A percentile compares a stretch with the other conserved stretches of the same genome.
phyloP scores from a whole-genome alignment of 345 rosid species.

The Heritiera littoralis region DNA sequence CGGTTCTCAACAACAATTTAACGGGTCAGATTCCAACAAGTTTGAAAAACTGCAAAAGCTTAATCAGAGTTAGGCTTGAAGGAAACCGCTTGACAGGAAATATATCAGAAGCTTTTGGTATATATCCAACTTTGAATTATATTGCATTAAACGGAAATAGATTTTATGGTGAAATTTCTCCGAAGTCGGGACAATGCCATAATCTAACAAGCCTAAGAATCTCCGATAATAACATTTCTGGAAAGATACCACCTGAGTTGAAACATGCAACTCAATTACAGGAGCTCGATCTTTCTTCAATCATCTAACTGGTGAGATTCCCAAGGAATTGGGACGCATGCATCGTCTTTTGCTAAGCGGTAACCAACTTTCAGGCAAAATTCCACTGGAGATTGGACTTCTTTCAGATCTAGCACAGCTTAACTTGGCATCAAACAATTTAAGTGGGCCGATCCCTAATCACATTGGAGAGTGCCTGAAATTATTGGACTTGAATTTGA shows the following conservation, averaged over 20 bases:
- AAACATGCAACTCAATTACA: slow-evolving; percentile 11
- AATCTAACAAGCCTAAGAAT: not conserved
- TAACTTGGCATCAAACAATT: no score
- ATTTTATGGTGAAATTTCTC: not conserved
- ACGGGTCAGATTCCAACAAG: not conserved
- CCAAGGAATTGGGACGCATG: not conserved
- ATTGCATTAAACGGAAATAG: not conserved
- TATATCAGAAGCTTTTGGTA: slow-evolving; percentile 25
- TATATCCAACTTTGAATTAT: slow-evolving; percentile 22
- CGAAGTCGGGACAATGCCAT: not conserved
- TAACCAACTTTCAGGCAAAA: not conserved
- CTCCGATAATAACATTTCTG: not conserved
- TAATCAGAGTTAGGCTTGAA: slow-evolving; percentile 33
- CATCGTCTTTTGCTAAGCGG: slow-evolving; percentile 1
- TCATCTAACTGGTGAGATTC: slow-evolving; percentile 10
- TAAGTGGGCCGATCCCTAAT: no score
- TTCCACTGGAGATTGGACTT: no score
- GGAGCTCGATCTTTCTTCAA: slow-evolving; percentile 9
- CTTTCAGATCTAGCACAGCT: no score
- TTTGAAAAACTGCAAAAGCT: slow-evolving; percentile 25
- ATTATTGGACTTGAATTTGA: no score
- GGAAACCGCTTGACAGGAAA: slow-evolving; percentile 28
- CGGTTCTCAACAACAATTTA: not conserved
- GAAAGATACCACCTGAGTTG: slow-evolving; percentile 17
- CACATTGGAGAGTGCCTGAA: no score